A percentile compares a stretch with the other conserved stretches of the same genome.
These are phyloP conservation scores for Ramaria sp. DNA, from an alignment of 768 basidiomycete genomes.

Conservation along the genomic window DNA sequence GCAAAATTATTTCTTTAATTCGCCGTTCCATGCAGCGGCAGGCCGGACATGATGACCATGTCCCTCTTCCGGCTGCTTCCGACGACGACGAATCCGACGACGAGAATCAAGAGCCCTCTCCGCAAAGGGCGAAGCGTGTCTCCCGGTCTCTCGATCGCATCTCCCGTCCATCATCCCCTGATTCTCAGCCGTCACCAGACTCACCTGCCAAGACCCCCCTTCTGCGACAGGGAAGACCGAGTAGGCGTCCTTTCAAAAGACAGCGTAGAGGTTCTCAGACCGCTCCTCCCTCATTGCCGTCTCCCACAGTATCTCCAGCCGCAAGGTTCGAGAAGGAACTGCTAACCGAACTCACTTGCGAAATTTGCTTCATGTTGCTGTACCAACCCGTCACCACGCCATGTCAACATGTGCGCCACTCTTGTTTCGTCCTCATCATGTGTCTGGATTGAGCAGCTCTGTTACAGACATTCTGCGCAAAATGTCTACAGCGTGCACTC, in stretches of 20 bases:
- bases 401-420: slow-evolving; percentile 76
- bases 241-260: background rate
- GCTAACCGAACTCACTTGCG: slow-evolving; percentile 67
- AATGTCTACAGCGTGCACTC: slow-evolving; percentile 81
- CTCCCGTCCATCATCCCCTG: background rate
- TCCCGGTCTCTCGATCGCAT: background rate
- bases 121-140: background rate
- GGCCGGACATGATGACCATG: slow-evolving; percentile 10
- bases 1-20: slow-evolving; percentile 40
- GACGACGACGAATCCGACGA: slow-evolving; percentile 24
- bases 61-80: slow-evolving; percentile 17
- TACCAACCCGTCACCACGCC: slow-evolving; percentile 86
- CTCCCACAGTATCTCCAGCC: background rate
- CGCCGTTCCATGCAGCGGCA: slow-evolving; percentile 15
- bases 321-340: slow-evolving; percentile 46
- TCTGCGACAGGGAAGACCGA: background rate
- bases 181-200: background rate
- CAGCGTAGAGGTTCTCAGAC: background rate
- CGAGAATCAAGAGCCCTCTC: slow-evolving; percentile 15
- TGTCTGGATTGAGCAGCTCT: too few relatives aligned
- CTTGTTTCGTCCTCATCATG: background rate
- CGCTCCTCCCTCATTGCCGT: background rate
- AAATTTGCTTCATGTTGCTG: slow-evolving; percentile 81
- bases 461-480: slow-evolving; percentile 78
- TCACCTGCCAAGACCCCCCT: background rate